Evolutionary conservation across 495 filamentous ascomycete species (phyloP).

Genomic region (Hyaloscypha hepaticicola): DNA sequence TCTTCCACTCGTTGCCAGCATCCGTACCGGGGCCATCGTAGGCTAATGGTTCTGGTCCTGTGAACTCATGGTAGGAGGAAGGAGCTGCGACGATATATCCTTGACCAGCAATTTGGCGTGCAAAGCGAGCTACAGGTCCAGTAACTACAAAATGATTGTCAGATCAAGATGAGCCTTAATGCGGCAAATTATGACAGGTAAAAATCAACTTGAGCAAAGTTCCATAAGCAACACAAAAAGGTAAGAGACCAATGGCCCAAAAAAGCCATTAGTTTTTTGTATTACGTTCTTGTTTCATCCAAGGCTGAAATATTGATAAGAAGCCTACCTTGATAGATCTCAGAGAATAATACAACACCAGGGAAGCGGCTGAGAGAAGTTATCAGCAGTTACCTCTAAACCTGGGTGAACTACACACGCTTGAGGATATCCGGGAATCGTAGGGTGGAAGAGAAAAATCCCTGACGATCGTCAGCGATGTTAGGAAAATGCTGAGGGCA

Average conservation of each 20-base stretch:
- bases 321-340: slow-evolving; percentile 87
- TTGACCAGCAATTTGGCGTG: slow-evolving; percentile 87
- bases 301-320: neutral
- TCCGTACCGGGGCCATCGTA: slow-evolving; percentile 91
- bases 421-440: slow-evolving; percentile 78
- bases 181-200: slow-evolving; percentile 6
- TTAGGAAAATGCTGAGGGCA: neutral
- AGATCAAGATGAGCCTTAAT: neutral
- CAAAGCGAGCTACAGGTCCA: slow-evolving; percentile 87
- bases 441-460: slow-evolving; percentile 86
- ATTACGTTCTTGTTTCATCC: neutral
- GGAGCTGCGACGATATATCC: slow-evolving; percentile 93
- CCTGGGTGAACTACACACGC: slow-evolving; percentile 48
- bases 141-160: slow-evolving; percentile 59
- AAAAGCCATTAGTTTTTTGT: neutral
- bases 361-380: slow-evolving; percentile 64
- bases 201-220: neutral
- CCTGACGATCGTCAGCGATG: slow-evolving; percentile 47
- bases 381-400: slow-evolving; percentile 29
- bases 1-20: slow-evolving; percentile 81
- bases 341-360: slow-evolving; percentile 86
- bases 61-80: slow-evolving; percentile 92
- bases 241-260: neutral
- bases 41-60: slow-evolving; percentile 74
- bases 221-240: neutral